Evolutionary conservation across 345 rosid species (phyloP), one percentile per base, ranked within the genome.

Genomic region (Populus nigra): DNA sequence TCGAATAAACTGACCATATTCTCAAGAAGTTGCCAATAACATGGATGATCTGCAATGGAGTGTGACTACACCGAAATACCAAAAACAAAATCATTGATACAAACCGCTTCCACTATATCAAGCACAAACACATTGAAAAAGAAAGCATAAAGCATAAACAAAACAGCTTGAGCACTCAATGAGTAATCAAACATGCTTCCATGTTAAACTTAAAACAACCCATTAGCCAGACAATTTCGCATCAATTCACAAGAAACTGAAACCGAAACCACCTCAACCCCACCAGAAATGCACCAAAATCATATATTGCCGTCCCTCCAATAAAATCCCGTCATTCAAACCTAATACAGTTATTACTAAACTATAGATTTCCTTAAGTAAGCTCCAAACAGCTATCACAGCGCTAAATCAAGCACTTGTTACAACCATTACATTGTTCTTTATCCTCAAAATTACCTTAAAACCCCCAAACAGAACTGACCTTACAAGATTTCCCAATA

Each of bases 1-100:
- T 88, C 39, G 97, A 91, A 80, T 96, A 92, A 68, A 96, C 93
- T 38, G 99, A 96, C 99, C 99, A 96, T 87, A 93, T 93, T 84
- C 98, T 89, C 70, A 92, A 82, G 31, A 96, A 90, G 87, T 89
- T 91, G 29, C 98, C 95, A 61, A 87, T 69, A 27, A 92, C 47
- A 75, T 96, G 99, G 33, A 93, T 74, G 81, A 96, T 88, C 90
- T 96, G 98, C 78, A 93, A 84, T 15, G 98, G 97, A 1, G 90
- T 82, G 55, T 90, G 90, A 90, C 99, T 96, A 85, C 82, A 85
- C 45, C 65, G n/a, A 22, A 25, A 55, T 41, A 65, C 61, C 49
- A 69, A 62, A 76, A 71, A 73, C 71, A 72, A 38, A 50, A 73
- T 49, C 39, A 8, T 17, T 12, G 16, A 18, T 73, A 61, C 61